Evolutionary conservation across 176 grass and related monocot genomes (phyloP).

Genomic region (Aegilops longissima): DNA sequence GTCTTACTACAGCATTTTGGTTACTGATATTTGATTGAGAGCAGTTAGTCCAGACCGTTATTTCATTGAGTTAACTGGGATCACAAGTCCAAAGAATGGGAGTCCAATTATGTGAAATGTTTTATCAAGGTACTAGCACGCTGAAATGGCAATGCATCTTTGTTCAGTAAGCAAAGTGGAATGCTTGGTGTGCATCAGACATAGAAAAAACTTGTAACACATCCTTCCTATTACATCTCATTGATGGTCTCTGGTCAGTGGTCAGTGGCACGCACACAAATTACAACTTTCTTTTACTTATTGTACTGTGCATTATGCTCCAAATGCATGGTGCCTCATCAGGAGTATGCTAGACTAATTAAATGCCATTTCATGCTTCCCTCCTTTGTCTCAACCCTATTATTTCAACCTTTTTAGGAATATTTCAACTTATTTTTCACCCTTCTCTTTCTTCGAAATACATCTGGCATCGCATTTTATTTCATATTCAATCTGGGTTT

Average conservation of each 20-base stretch:
- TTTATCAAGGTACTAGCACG: not conserved
- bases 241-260: not conserved
- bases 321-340: not conserved
- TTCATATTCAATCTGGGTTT: not conserved
- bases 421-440: not conserved
- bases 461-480: not conserved
- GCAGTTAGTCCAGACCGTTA: not conserved
- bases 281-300: not conserved
- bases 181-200: not conserved
- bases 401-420: not conserved
- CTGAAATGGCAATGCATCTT: not conserved
- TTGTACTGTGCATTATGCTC: not conserved
- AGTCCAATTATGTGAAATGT: not conserved
- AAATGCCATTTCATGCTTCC: not conserved
- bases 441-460: not conserved
- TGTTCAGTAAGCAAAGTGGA: not conserved
- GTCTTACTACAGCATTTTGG: not conserved
- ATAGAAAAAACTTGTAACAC: not conserved
- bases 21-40: not conserved
- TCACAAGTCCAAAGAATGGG: not conserved
- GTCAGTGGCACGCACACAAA: not conserved
- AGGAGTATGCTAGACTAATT: conserved; percentile 2
- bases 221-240: not conserved
- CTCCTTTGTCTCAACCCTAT: not conserved
- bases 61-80: not conserved